phyloP scores from a whole-genome alignment of 345 rosid species.

The Citropsis articulata region DNA sequence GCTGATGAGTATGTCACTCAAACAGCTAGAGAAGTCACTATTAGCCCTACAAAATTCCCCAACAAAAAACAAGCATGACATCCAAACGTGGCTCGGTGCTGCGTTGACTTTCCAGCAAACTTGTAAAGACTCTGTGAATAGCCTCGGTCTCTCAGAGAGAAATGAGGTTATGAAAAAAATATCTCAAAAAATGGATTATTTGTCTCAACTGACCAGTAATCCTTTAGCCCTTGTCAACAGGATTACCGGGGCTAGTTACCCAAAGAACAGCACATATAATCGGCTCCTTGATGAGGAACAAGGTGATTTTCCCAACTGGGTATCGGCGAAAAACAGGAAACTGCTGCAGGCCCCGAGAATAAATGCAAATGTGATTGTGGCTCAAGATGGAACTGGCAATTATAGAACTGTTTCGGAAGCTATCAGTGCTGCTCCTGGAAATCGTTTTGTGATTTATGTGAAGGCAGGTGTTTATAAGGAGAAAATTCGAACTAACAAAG shows the following conservation, averaged over 20 bases:
- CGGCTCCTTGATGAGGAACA: conserved; percentile 7
- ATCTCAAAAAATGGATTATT: conserved; percentile 55
- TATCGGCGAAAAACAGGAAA: conserved; percentile 45
- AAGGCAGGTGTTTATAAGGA: conserved; percentile 77
- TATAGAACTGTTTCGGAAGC: conserved; percentile 63
- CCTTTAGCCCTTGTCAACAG: conserved; percentile 54
- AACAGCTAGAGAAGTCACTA: conserved; percentile 48
- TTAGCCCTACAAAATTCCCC: conserved; percentile 41
- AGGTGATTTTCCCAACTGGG: conserved; percentile 48
- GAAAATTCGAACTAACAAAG: conserved; percentile 49
- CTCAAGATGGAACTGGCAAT: conserved; percentile 82
- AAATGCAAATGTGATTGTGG: conserved; percentile 58
- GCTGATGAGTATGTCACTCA: conserved; percentile 50
- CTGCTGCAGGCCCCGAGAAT: conserved; percentile 31
- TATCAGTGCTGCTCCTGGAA: conserved; percentile 54
- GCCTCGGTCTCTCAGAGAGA: conserved; percentile 8
- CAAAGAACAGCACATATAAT: conserved; percentile 1
- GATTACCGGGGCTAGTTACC: background rate
- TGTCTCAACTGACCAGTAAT: conserved; percentile 55
- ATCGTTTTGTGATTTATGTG: conserved; percentile 69
- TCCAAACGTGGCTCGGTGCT: conserved; percentile 82
- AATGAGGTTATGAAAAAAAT: conserved; percentile 24
- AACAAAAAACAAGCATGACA: conserved; percentile 39
- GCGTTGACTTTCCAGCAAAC: conserved; percentile 67
- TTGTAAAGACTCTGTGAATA: conserved; percentile 58